These are phyloP conservation scores for Xerocomus minutiporus DNA, from an alignment of 1,284 basidiomycete genomes.

Conservation along the genomic window DNA sequence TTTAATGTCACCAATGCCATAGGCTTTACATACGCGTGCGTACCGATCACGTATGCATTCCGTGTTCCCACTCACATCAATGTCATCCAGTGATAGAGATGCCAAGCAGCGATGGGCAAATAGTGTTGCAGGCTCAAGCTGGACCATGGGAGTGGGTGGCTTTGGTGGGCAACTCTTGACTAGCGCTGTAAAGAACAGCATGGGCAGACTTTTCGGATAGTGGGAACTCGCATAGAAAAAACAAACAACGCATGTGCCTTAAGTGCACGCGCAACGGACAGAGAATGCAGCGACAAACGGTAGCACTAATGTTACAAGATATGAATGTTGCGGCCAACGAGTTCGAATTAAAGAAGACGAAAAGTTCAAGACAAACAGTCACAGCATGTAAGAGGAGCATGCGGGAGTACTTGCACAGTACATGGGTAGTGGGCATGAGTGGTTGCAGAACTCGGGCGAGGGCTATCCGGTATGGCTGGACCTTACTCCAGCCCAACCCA, in stretches of 20 bases:
- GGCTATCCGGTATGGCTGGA: slow-evolving; percentile 3
- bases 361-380: slow-evolving; percentile 23
- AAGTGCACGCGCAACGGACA: slow-evolving; percentile 8
- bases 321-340: slow-evolving; percentile 20
- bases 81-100: slow-evolving; percentile 68
- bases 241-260: slow-evolving; percentile 8
- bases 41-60: slow-evolving; percentile 15
- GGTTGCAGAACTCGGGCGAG: slow-evolving; percentile 10
- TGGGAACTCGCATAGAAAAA: slow-evolving; percentile 2
- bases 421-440: slow-evolving; percentile 5
- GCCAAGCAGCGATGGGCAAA: slow-evolving; percentile 83
- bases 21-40: slow-evolving; percentile 88
- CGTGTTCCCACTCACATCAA: slow-evolving; percentile 10
- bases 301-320: slow-evolving; percentile 31
- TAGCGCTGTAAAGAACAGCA: slow-evolving; percentile 73
- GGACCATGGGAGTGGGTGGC: slow-evolving; percentile 64
- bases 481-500: slow-evolving; percentile 55
- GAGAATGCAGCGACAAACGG: slow-evolving; percentile 12
- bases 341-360: slow-evolving; percentile 5
- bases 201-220: slow-evolving; percentile 68
- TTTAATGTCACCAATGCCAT: slow-evolving; percentile 91
- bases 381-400: slow-evolving; percentile 18
- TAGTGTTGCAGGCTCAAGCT: slow-evolving; percentile 56
- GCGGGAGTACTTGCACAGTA: slow-evolving; percentile 14
- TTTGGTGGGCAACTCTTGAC: slow-evolving; percentile 77